These are phyloP conservation scores for Candida ponderosae DNA, from an alignment of 805 yeast species.

Conservation along the genomic window DNA sequence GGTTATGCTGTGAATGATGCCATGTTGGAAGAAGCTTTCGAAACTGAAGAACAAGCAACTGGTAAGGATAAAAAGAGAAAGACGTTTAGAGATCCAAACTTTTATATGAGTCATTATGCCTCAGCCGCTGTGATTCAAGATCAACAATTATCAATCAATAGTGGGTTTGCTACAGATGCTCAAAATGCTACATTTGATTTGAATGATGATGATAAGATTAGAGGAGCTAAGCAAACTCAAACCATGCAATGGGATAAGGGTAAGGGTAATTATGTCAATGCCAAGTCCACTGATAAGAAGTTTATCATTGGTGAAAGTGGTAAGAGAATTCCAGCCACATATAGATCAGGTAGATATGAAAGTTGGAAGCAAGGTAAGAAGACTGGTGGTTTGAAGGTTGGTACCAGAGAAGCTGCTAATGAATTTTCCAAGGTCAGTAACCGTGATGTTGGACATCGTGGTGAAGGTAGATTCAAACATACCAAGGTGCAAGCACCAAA, in stretches of 20 bases:
- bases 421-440: slow-evolving; percentile 22
- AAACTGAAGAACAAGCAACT: slow-evolving; percentile 28
- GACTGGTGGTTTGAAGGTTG: slow-evolving; percentile 43
- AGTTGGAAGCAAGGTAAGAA: slow-evolving; percentile 79
- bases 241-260: slow-evolving; percentile 89
- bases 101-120: slow-evolving; percentile 84
- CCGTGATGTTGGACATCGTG: slow-evolving; percentile 17
- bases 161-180: slow-evolving; percentile 78
- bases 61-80: slow-evolving; percentile 26
- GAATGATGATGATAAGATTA: slow-evolving; percentile 67
- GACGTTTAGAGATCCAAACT: slow-evolving; percentile 67
- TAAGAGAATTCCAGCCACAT: slow-evolving; percentile 83
- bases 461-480: slow-evolving; percentile 56
- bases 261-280: slow-evolving; percentile 81
- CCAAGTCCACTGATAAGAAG: slow-evolving; percentile 73
- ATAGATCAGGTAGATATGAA: slow-evolving; percentile 84
- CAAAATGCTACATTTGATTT: slow-evolving; percentile 82
- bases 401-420: slow-evolving; percentile 38
- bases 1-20: slow-evolving; percentile 39
- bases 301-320: slow-evolving; percentile 95
- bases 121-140: slow-evolving; percentile 77
- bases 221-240: slow-evolving; percentile 55
- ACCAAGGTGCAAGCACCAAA: slow-evolving; percentile 73
- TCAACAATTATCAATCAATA: slow-evolving; percentile 50
- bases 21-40: slow-evolving; percentile 29